These are phyloP conservation scores for Botrytis tulipae DNA, from an alignment of 2,329 filamentous ascomycete genomes.

Conservation along the genomic window DNA sequence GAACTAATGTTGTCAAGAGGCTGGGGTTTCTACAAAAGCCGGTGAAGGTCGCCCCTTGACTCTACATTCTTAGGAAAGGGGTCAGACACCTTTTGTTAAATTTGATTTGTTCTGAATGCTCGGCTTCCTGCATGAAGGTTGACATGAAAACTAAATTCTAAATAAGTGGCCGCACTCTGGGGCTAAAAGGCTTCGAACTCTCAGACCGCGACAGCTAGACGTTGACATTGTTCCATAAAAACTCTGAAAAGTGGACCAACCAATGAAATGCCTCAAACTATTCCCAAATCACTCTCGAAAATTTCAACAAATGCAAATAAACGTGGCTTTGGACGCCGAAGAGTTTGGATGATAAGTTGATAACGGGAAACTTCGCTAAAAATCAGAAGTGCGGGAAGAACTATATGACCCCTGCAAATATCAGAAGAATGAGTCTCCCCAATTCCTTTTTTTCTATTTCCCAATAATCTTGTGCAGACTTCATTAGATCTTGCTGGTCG, in stretches of 20 bases:
- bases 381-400: neutral
- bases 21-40: neutral
- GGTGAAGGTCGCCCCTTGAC: constrained; percentile 11
- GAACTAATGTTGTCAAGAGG: constrained; percentile 1
- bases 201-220: constrained; percentile 2
- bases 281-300: neutral
- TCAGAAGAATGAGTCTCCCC: constrained; percentile 4
- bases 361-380: neutral
- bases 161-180: neutral
- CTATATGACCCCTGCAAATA: neutral
- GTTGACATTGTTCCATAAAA: constrained; percentile 5
- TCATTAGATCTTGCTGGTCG: neutral
- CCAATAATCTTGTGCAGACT: neutral
- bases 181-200: neutral
- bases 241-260: constrained; percentile 15
- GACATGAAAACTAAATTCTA: neutral
- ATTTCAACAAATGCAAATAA: neutral
- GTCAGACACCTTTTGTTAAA: neutral
- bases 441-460: constrained; percentile 4
- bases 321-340: neutral
- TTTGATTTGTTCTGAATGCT: constrained; percentile 5
- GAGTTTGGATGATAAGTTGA: neutral
- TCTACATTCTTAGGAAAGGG: neutral
- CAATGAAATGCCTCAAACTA: neutral
- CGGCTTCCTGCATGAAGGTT: neutral